Conservation (phyloP, 169 alveolate species). For the Plasmodium yoelii region DNA sequence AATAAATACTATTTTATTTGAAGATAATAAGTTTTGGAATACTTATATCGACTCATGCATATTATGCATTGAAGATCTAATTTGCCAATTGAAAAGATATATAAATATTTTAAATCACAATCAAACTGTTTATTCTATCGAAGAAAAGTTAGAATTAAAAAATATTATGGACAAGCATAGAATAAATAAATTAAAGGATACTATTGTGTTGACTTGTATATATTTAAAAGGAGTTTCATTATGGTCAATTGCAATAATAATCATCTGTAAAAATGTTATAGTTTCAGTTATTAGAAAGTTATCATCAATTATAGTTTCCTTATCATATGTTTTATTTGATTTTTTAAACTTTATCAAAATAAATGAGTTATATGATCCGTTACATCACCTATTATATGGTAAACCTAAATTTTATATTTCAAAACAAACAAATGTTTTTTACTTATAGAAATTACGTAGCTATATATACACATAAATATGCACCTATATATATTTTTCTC, state of each 20-base stretch:
- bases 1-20: conserved; percentile 69
- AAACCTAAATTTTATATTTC: conserved; percentile 7
- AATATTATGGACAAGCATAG: conserved; percentile 33
- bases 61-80: conserved; percentile 65
- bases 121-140: conserved; percentile 68
- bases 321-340: conserved; percentile 73
- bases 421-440: not conserved
- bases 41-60: conserved; percentile 66
- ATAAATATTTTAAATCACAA: conserved; percentile 66
- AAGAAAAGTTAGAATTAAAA: conserved; percentile 70
- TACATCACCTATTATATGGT: conserved; percentile 71
- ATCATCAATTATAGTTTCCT: conserved; percentile 74
- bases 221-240: conserved; percentile 71
- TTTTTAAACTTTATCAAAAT: conserved; percentile 69
- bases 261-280: conserved; percentile 68
- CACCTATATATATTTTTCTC: conserved; percentile 11
- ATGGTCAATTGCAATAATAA: conserved; percentile 72
- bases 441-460: not conserved
- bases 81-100: conserved; percentile 53
- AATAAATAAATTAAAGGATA: conserved; percentile 71
- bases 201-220: conserved; percentile 58
- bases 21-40: conserved; percentile 63
- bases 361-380: conserved; percentile 71
- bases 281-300: conserved; percentile 69
- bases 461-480: conserved; percentile 12